Conservation (phyloP, 2,329 filamentous ascomycete genomes). For the Arachnopeziza araneosa region DNA sequence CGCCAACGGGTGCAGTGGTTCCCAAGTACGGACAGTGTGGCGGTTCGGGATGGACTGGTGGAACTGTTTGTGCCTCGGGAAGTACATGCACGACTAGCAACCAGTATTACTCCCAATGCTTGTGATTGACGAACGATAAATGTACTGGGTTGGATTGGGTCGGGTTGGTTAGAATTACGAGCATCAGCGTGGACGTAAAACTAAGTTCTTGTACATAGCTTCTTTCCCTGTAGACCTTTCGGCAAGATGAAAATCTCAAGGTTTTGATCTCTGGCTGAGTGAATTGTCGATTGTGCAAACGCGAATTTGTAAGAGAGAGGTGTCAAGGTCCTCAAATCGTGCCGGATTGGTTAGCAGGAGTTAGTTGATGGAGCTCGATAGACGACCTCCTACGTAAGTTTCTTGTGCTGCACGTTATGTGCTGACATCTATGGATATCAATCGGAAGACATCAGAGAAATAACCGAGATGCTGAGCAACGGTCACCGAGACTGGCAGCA, state of each 20-base stretch:
- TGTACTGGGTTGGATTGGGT: no score
- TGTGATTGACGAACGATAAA: no score
- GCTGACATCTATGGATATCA: no score
- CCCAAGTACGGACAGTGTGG: slow-evolving; percentile 19
- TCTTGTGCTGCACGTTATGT: no score
- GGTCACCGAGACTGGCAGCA: no score
- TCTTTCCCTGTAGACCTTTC: not conserved
- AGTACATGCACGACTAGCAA: slow-evolving; percentile 22
- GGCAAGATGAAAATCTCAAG: not conserved
- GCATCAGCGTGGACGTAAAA: not conserved
- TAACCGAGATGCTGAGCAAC: no score
- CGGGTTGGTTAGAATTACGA: not conserved
- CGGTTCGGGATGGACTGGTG: slow-evolving; percentile 25
- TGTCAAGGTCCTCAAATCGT: no score
- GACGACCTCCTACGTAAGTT: no score
- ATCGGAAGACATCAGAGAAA: no score
- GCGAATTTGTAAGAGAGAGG: no score
- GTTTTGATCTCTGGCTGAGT: not conserved
- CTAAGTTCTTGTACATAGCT: not conserved
- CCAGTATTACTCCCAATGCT: slow-evolving; percentile 15
- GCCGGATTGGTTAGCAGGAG: no score
- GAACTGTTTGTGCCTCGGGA: slow-evolving; percentile 23
- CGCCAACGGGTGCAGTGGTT: not conserved
- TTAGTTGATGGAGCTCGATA: no score
- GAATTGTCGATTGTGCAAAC: not conserved